These are phyloP conservation scores for Boletus fagicola DNA, from an alignment of 768 basidiomycete genomes.

Conservation along the genomic window DNA sequence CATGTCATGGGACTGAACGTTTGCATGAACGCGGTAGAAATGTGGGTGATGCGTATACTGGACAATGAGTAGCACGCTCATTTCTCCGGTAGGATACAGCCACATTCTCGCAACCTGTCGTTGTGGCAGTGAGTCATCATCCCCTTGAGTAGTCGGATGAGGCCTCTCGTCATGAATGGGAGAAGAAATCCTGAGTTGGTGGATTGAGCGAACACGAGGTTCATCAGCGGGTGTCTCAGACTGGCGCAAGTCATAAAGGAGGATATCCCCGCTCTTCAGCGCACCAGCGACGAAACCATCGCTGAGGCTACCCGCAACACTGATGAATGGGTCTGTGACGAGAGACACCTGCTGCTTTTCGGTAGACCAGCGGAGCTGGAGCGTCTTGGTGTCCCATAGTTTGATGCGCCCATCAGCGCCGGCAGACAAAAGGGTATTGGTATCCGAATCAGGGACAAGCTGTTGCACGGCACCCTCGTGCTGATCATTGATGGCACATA, in stretches of 20 bases:
- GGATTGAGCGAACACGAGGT: conserved; percentile 12
- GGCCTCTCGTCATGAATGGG: conserved; percentile 26
- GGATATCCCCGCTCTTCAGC: conserved; percentile 54
- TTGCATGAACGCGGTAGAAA: conserved; percentile 52
- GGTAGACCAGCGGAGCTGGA: conserved; percentile 66
- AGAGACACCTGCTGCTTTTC: conserved; percentile 34
- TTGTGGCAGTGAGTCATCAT: conserved; percentile 3
- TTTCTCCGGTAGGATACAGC: conserved; percentile 11
- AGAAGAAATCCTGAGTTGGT: conserved; percentile 38
- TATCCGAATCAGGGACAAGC: conserved; percentile 47
- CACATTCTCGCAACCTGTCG: conserved; percentile 18
- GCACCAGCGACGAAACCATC: conserved; percentile 50
- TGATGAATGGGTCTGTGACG: conserved; percentile 49
- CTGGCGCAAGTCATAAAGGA: conserved; percentile 51
- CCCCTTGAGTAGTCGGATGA: neutral
- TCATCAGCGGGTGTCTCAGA: conserved; percentile 16
- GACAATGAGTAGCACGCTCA: conserved; percentile 39
- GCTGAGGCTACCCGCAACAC: conserved; percentile 45
- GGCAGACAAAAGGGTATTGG: conserved; percentile 46
- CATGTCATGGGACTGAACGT: conserved; percentile 27
- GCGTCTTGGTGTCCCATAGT: conserved; percentile 62
- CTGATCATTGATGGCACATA: conserved; percentile 53
- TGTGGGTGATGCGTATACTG: conserved; percentile 48
- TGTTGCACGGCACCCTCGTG: conserved; percentile 63
- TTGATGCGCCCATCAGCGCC: conserved; percentile 68